A percentile compares a stretch with the other conserved stretches of the same genome.
Evolutionary conservation across 768 basidiomycete species (phyloP).

Genomic region (Chalciporus piperatus): DNA sequence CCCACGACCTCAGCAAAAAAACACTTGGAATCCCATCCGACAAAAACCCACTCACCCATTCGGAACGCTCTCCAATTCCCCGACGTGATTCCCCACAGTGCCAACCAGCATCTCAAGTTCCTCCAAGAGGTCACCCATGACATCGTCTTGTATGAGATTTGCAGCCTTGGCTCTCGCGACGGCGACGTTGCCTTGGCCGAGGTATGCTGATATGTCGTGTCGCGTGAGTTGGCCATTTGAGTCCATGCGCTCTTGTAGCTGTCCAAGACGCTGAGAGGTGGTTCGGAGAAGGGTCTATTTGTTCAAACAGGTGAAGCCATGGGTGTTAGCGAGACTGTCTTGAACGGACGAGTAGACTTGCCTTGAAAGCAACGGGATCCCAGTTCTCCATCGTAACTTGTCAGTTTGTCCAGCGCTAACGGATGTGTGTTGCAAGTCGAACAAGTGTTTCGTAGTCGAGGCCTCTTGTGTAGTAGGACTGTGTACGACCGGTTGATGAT

Average conservation of each 20-base stretch:
- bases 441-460: not conserved
- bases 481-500: not conserved
- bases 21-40: not conserved
- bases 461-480: not conserved
- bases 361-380: constrained; percentile 33
- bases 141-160: constrained; percentile 61
- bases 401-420: not conserved
- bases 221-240: constrained; percentile 60
- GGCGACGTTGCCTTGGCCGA: constrained; percentile 58
- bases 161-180: constrained; percentile 74
- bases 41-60: constrained; percentile 29
- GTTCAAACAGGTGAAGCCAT: not conserved
- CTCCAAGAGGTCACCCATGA: constrained; percentile 59
- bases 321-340: not conserved
- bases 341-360: constrained; percentile 8
- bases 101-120: constrained; percentile 65
- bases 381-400: constrained; percentile 24
- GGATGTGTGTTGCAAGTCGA: not conserved
- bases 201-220: constrained; percentile 63
- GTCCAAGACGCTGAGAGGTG: constrained; percentile 63
- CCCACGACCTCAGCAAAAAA: not conserved
- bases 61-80: constrained; percentile 47
- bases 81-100: constrained; percentile 54
- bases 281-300: constrained; percentile 59
- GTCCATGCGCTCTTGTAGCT: constrained; percentile 68